Conservation (phyloP, 805 yeast species). For the Kurtzmaniella fragi region DNA sequence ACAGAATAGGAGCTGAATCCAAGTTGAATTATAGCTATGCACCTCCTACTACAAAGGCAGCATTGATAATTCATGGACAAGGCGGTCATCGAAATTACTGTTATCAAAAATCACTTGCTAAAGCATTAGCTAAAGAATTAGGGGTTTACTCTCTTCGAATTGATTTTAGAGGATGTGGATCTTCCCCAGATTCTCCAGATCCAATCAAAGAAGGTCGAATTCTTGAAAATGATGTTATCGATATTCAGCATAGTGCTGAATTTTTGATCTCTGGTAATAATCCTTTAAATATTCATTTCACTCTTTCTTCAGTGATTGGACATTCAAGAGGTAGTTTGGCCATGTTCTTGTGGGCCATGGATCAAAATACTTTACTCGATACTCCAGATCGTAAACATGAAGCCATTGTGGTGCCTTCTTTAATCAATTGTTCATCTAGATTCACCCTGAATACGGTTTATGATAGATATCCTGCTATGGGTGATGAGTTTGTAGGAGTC, state of each 20-base stretch:
- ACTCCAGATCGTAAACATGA: constrained; percentile 16
- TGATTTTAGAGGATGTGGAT: constrained; percentile 85
- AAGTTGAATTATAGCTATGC: constrained; percentile 21
- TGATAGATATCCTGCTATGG: constrained; percentile 28
- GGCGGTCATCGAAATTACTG: constrained; percentile 82
- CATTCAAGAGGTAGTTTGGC: constrained; percentile 82
- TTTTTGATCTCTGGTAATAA: constrained; percentile 24
- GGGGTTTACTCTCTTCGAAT: constrained; percentile 69
- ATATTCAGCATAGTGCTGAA: constrained; percentile 43
- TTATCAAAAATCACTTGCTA: constrained; percentile 63
- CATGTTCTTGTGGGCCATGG: constrained; percentile 65
- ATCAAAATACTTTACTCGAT: constrained; percentile 33
- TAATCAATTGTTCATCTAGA: constrained; percentile 73
- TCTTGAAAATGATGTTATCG: constrained; percentile 62
- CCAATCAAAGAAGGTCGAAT: constrained; percentile 45
- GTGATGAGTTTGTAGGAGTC: constrained; percentile 13
- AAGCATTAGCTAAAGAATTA: constrained; percentile 47
- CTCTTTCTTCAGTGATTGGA: constrained; percentile 56
- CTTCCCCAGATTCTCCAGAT: constrained; percentile 49
- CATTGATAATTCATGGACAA: constrained; percentile 74
- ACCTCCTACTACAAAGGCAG: constrained; percentile 46
- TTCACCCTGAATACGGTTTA: constrained; percentile 47
- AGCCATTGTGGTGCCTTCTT: constrained; percentile 50
- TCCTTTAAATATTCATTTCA: constrained; percentile 38
- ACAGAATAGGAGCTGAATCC: constrained; percentile 18